phyloP scores from a whole-genome alignment of 176 grass and related monocot species.

The Otatea glauca region DNA sequence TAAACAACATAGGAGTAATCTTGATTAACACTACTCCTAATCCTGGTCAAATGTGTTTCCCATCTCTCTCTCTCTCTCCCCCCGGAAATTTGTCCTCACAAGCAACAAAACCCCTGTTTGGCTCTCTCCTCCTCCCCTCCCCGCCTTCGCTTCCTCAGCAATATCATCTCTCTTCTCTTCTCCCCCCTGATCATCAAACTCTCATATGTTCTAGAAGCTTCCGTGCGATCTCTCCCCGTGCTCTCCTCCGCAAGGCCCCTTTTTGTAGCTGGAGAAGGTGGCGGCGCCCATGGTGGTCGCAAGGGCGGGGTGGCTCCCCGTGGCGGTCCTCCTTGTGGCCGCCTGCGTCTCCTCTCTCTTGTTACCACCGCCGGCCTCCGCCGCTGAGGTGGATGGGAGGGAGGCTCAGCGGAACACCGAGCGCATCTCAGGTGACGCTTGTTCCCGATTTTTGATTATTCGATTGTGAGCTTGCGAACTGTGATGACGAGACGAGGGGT shows the following conservation, averaged over 20 bases:
- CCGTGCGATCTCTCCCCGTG: neutral
- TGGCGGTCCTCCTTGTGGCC: conserved; percentile 24
- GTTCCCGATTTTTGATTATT: neutral
- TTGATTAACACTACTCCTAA: no score
- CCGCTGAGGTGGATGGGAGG: neutral
- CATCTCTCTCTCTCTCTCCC: no score
- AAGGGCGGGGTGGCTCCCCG: neutral
- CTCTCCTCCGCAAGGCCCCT: neutral
- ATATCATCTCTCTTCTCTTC: neutral
- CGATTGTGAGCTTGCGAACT: neutral
- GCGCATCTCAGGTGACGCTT: conserved; percentile 50
- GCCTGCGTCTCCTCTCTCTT: conserved; percentile 29
- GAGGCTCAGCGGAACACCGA: conserved; percentile 34
- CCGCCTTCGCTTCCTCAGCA: neutral
- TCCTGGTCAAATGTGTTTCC: no score
- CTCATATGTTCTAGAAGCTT: conserved; percentile 32
- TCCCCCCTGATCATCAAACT: neutral
- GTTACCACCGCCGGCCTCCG: neutral
- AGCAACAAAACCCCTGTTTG: conserved; percentile 25
- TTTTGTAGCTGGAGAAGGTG: neutral
- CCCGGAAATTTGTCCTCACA: neutral
- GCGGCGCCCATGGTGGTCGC: conserved; percentile 19
- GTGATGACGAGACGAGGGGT: no score
- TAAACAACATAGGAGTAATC: no score
- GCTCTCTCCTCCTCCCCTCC: neutral